Evolutionary conservation across 805 yeast species (phyloP), one percentile per base, ranked within the genome.

Genomic region (Metschnikowia reukaufii): DNA sequence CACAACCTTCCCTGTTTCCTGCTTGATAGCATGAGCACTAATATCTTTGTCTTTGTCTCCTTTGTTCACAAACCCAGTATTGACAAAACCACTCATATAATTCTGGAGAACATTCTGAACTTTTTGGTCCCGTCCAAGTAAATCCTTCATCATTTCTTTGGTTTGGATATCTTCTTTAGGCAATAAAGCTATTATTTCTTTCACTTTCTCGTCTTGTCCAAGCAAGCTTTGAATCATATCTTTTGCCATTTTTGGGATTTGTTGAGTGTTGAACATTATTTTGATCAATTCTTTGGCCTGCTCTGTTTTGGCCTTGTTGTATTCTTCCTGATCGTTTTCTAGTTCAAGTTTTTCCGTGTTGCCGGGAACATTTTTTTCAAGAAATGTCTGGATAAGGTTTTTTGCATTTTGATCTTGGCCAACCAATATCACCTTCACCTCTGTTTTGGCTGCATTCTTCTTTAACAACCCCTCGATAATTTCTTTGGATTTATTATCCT

Each of bases 401-500:
- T 19, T 9, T 13, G 21, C 5, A 1, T 20, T 6, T 8, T 13
- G 15, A 6, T 37, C 15, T 15, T 25, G 12, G 13, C 15, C 32
- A 4, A 37, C 32, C 32, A 36, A 36, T 4, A 36, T 8, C 6
- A 23, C 38, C 38, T 36, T 36, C 10, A 36, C 29, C 1, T 37
- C 33, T 37, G 23, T 29, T 5, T 21, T 5, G 15, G 21, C 23
- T 2, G 31, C 42, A 3, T 38, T 39, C 4, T 44, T 21, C 1
- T 30, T 30, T 13, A 44, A 32, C 19, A 44, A 33, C 18, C n/a
- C 10, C 19, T 41, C 17, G 32, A 41, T 33, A 10, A 41, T 31
- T 6, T 10, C 34, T 12, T 16, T 33, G 3, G 34, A 13, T 15
- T 31, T 16, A 18, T 21, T 2, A 15, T 43, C 42, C 18, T 31